A percentile compares a stretch with the other conserved stretches of the same genome.
Evolutionary conservation across 1,139 yeast genomes (phyloP).

Genomic region (Torulaspora globosa): DNA sequence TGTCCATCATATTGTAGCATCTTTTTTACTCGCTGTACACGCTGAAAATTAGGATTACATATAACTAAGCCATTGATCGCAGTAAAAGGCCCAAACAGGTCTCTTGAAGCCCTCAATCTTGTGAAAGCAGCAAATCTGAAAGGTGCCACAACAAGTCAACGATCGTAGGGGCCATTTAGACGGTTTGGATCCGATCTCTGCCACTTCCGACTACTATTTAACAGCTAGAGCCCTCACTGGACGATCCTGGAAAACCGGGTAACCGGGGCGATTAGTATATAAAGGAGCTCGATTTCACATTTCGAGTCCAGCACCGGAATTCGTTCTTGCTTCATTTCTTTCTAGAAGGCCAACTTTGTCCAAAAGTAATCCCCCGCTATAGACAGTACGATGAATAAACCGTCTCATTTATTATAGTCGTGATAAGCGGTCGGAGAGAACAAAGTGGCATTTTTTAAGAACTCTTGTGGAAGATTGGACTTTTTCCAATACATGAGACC

Average conservation of each 20-base stretch:
- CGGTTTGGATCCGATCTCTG: background rate
- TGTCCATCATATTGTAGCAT: background rate
- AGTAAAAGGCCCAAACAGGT: background rate
- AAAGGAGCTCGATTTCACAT: background rate
- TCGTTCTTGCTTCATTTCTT: background rate
- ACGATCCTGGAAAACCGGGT: background rate
- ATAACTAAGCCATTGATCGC: background rate
- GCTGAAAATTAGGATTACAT: background rate
- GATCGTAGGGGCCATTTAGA: background rate
- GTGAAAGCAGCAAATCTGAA: background rate
- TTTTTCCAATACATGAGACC: slow-evolving; percentile 39
- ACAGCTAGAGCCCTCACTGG: background rate
- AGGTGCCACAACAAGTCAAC: background rate
- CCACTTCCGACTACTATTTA: background rate
- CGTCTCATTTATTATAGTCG: slow-evolving; percentile 24
- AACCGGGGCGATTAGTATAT: background rate
- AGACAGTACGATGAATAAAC: slow-evolving; percentile 44
- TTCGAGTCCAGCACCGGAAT: no score
- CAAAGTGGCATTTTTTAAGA: slow-evolving; percentile 46
- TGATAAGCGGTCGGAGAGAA: slow-evolving; percentile 43
- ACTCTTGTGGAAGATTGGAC: slow-evolving; percentile 47
- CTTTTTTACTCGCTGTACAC: background rate
- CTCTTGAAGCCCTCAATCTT: background rate
- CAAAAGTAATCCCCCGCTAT: slow-evolving; percentile 42
- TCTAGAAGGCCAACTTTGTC: slow-evolving; percentile 37